A percentile compares a stretch with the other conserved stretches of the same genome.
Conservation (phyloP, 305 asterid species). For the Fraxinus ornus region DNA sequence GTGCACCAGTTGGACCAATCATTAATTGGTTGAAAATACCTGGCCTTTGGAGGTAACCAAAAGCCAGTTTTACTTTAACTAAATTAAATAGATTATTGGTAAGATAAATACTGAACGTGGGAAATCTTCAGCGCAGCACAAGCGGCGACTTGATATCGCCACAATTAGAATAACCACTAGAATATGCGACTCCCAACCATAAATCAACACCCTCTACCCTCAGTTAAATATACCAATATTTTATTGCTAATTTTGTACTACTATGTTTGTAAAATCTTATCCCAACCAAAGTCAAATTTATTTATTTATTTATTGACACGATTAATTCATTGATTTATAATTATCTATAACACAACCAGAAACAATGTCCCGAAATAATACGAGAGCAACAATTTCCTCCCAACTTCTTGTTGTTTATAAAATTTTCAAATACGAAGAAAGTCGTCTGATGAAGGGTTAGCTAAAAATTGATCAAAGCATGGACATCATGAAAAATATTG, state of each 20-base stretch:
- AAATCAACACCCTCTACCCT: not conserved
- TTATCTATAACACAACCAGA: too few relatives aligned
- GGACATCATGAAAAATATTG: not conserved
- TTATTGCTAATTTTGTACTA: not conserved
- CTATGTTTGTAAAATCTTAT: slow-evolving; percentile 8
- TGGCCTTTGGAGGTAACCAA: not conserved
- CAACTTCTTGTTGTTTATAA: too few relatives aligned
- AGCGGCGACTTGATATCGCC: slow-evolving; percentile 35
- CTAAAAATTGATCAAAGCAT: not conserved
- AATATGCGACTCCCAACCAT: slow-evolving; percentile 30
- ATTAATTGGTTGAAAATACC: not conserved
- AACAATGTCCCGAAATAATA: too few relatives aligned
- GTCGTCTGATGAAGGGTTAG: not conserved
- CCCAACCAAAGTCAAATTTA: not conserved
- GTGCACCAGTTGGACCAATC: too few relatives aligned
- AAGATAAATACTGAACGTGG: not conserved
- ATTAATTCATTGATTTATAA: too few relatives aligned
- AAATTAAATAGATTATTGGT: not conserved
- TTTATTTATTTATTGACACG: not conserved
- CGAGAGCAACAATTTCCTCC: not conserved
- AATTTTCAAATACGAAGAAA: too few relatives aligned
- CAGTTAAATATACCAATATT: not conserved
- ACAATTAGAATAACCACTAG: slow-evolving; percentile 11
- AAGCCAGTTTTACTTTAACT: not conserved
- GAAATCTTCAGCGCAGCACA: slow-evolving; percentile 17